Conservation (phyloP, 2,329 filamentous ascomycete genomes). For the Coniochaeta sp. region DNA sequence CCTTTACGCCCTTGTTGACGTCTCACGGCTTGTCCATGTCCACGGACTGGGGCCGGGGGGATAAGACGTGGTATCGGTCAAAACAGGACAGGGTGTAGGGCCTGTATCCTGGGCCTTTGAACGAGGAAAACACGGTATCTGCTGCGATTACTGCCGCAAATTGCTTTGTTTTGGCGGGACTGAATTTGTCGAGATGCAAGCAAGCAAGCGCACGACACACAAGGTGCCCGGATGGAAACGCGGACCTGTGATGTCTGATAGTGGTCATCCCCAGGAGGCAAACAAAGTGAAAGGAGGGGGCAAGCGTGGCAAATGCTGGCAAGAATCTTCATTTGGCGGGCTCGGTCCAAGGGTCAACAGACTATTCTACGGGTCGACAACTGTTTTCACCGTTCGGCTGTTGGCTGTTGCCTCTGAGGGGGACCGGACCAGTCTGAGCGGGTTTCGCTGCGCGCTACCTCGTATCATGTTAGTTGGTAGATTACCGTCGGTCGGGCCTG, state of each 20-base stretch:
- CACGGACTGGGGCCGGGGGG: too few relatives aligned
- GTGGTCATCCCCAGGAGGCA: neutral
- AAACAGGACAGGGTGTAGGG: neutral
- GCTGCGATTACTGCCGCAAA: neutral
- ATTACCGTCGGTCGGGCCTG: neutral
- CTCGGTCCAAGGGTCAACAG: neutral
- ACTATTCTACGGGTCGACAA: neutral
- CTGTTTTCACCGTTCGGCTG: neutral
- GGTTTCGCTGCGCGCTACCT: neutral
- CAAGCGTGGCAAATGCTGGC: neutral
- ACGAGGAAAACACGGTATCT: neutral
- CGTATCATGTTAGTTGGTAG: neutral
- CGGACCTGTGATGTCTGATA: neutral
- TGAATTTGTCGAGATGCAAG: neutral
- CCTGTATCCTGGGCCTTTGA: neutral
- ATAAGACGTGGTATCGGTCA: neutral
- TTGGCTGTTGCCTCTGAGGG: neutral
- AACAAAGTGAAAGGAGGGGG: neutral
- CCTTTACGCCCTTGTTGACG: neutral
- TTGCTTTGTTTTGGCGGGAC: neutral
- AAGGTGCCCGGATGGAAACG: neutral
- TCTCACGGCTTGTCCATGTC: neutral
- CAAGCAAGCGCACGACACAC: neutral
- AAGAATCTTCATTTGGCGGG: neutral
- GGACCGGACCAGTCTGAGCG: conserved; percentile 1